Conservation (phyloP, 2,329 filamentous ascomycete genomes). For the Ceratocystis cubensis region DNA sequence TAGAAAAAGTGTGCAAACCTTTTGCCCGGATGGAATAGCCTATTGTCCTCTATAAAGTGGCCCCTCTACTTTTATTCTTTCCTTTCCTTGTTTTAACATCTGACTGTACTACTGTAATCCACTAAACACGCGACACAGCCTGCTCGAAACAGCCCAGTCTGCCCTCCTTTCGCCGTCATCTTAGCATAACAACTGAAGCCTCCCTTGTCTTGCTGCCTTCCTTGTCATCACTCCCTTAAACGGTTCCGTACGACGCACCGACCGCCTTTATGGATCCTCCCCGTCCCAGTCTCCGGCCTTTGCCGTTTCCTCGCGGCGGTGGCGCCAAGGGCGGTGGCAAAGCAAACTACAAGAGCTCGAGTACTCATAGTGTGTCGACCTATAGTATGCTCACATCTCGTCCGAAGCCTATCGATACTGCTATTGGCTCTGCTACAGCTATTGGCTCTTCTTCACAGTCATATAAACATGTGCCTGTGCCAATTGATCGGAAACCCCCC, state of each 20-base stretch:
- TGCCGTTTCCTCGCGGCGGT: constrained; percentile 4
- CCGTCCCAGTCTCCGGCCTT: constrained; percentile 5
- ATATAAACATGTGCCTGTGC: background rate
- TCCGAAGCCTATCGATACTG: background rate
- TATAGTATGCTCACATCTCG: background rate
- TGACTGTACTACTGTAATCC: background rate
- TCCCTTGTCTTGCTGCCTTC: background rate
- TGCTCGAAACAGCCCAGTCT: background rate
- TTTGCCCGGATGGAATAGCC: too few species aligned
- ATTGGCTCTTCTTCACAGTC: background rate
- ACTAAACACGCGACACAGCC: background rate
- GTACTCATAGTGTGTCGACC: background rate
- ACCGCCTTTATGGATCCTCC: background rate
- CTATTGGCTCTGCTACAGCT: background rate
- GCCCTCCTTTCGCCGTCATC: background rate
- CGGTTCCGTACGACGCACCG: background rate
- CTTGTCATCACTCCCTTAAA: background rate
- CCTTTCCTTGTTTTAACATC: background rate
- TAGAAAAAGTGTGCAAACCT: too few species aligned
- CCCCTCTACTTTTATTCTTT: background rate
- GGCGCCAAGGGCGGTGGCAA: background rate
- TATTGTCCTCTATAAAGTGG: background rate
- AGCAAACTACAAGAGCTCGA: constrained; percentile 8
- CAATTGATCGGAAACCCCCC: background rate
- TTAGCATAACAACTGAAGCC: background rate